phyloP scores from a whole-genome alignment of 306 rosid genomes.

The Abrus pulchellus region DNA sequence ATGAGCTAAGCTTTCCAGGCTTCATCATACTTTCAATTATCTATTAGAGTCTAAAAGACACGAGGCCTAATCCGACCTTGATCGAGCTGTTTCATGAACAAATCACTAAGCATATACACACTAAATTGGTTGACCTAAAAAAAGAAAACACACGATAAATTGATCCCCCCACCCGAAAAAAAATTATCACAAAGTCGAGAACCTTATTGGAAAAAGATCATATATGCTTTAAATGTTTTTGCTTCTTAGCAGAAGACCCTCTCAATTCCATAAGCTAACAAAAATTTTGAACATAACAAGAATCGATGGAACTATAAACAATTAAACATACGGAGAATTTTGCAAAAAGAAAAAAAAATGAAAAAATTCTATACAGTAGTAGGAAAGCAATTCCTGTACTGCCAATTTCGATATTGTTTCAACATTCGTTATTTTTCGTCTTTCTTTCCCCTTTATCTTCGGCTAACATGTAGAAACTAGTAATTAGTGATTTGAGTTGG shows the following conservation, averaged over 20 bases:
- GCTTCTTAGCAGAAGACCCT: constrained; percentile 35
- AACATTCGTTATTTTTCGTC: constrained; percentile 26
- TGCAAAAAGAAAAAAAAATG: constrained; percentile 32
- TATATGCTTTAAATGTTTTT: constrained; percentile 13
- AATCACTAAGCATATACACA: neutral
- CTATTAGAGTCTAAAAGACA: neutral
- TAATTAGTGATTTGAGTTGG: constrained; percentile 52
- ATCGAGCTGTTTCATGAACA: neutral
- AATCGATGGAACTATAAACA: constrained; percentile 41
- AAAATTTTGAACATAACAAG: constrained; percentile 15
- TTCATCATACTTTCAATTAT: neutral
- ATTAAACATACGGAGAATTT: constrained; percentile 3
- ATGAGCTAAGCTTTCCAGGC: neutral
- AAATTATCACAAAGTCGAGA: neutral
- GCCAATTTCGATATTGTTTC: constrained; percentile 31
- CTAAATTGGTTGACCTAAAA: too few species aligned
- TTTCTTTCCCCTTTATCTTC: constrained; percentile 9
- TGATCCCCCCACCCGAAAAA: neutral
- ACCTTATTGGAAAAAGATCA: neutral
- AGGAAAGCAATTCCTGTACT: constrained; percentile 15
- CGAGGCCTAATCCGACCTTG: constrained; percentile 25
- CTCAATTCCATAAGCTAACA: constrained; percentile 38
- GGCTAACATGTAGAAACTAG: constrained; percentile 37
- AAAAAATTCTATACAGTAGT: constrained; percentile 41
- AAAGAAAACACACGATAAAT: neutral